Evolutionary conservation across 495 filamentous ascomycete species (phyloP), one percentile per base, ranked within the genome.

Genomic region (Immersiella caudata): DNA sequence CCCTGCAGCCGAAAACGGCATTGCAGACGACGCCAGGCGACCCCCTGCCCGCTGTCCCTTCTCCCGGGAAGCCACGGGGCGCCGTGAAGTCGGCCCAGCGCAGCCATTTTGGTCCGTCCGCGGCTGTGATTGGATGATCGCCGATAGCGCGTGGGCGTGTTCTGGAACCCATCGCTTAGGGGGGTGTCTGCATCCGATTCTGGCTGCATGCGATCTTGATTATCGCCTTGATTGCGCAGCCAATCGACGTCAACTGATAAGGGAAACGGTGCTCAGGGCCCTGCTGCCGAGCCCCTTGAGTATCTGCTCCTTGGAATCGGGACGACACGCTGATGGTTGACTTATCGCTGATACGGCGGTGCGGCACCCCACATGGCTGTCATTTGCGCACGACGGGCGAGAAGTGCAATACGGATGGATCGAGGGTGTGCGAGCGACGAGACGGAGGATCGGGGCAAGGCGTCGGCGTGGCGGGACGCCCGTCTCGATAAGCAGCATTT

Each of bases 1-100:
- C 36, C 16, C 67, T 60, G 59, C 59, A 26, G 67, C 69, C 66
- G 55, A 70, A 69, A 69, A 64, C 50, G 69, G 71, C 68, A 71
- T 60, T n/a, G 21, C 20, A 27, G 40, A 35, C 49, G 25, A 12
- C 61, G 29, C 29, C 29, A 33, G 29, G 4, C 4, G 8, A 49
- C 50, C 29, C 24, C 62, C 25, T 64, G 22, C 29, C 40, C 21
- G 25, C 22, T 12, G 40, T 46, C 52, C 52, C 50, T 25, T 27
- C 49, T 22, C 67, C 54, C 61, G 60, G 65, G 29, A 46, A 49
- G 65, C 46, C 58, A 62, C 65, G 59, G 66, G 50, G 33, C 35
- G 29, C 62, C 18, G 52, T 22, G 26, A n/a, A 59, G 21, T 46
- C 54, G 22, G 22, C 20, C 36, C 29, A 27, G 51, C 21, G 9